Evolutionary conservation across 108 stramenopile species (phyloP).

Genomic region (Cyclostephanos tholiformis): DNA sequence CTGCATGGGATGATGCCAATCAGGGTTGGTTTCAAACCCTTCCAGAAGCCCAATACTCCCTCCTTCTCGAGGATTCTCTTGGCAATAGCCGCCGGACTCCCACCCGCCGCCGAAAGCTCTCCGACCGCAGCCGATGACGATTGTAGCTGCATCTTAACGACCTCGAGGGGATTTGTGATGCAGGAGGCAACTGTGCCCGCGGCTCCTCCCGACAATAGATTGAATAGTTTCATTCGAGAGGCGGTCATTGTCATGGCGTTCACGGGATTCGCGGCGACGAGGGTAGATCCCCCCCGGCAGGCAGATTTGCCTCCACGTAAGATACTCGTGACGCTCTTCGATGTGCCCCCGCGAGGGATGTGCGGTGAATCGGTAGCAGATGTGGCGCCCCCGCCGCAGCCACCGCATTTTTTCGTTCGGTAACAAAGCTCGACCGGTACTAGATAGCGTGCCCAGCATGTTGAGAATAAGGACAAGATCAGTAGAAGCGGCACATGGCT

Average conservation of each 20-base stretch:
- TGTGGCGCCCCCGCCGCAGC: neutral
- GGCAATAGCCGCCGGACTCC: slow-evolving; percentile 67
- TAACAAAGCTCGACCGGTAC: slow-evolving; percentile 20
- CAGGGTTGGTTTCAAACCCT: slow-evolving; percentile 83
- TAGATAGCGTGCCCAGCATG: slow-evolving; percentile 11
- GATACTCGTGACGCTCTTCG: slow-evolving; percentile 9
- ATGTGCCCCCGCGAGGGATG: slow-evolving; percentile 5
- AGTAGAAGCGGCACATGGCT: neutral
- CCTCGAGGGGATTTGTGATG: slow-evolving; percentile 87
- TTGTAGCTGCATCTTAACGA: slow-evolving; percentile 93
- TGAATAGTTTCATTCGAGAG: slow-evolving; percentile 65
- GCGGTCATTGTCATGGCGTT: slow-evolving; percentile 65
- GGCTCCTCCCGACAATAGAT: slow-evolving; percentile 76
- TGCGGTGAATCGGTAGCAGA: neutral
- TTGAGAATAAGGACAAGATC: neutral
- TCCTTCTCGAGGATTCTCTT: slow-evolving; percentile 71
- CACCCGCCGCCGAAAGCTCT: slow-evolving; percentile 41
- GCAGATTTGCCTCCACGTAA: slow-evolving; percentile 19
- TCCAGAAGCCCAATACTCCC: slow-evolving; percentile 71
- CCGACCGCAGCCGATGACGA: slow-evolving; percentile 64
- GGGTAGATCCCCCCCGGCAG: slow-evolving; percentile 42
- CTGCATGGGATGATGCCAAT: slow-evolving; percentile 92
- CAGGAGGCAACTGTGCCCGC: slow-evolving; percentile 81
- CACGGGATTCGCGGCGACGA: slow-evolving; percentile 24
- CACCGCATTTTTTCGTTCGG: slow-evolving; percentile 11